These are phyloP conservation scores for Metschnikowia kunwiensis DNA, from an alignment of 805 yeast genomes.

Conservation along the genomic window DNA sequence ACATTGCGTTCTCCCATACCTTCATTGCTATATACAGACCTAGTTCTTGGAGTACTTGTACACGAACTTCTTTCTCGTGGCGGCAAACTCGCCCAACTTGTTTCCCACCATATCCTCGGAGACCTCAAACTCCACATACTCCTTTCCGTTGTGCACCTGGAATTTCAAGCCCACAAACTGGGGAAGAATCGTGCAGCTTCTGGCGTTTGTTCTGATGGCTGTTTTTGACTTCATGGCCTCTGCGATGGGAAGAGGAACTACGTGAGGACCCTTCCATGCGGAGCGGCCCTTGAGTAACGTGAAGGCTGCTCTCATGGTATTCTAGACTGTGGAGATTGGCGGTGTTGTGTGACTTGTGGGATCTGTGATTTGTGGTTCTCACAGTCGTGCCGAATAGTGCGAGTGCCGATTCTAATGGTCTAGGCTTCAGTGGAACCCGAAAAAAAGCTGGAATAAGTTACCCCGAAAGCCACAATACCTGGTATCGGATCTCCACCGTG, in stretches of 20 bases:
- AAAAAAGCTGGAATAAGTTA: too few species aligned
- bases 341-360: too few species aligned
- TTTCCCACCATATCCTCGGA: constrained; percentile 96
- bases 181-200: constrained; percentile 91
- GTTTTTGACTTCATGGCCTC: constrained; percentile 76
- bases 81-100: constrained; percentile 92
- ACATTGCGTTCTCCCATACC: constrained; percentile 3
- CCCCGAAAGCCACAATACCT: too few species aligned
- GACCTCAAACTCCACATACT: constrained; percentile 81
- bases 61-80: constrained; percentile 84
- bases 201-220: constrained; percentile 93
- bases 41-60: constrained; percentile 76
- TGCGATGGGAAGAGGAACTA: constrained; percentile 91
- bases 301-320: constrained; percentile 39
- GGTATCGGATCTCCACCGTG: too few species aligned
- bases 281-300: constrained; percentile 32
- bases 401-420: too few species aligned
- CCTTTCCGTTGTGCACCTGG: constrained; percentile 95
- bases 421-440: too few species aligned
- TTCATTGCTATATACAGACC: constrained; percentile 14
- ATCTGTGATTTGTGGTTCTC: too few species aligned
- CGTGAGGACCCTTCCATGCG: constrained; percentile 73
- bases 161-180: constrained; percentile 93
- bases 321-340: too few species aligned
- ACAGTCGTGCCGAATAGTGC: too few species aligned